Conservation (phyloP, 345 rosid species). For the Microcos paniculata region DNA sequence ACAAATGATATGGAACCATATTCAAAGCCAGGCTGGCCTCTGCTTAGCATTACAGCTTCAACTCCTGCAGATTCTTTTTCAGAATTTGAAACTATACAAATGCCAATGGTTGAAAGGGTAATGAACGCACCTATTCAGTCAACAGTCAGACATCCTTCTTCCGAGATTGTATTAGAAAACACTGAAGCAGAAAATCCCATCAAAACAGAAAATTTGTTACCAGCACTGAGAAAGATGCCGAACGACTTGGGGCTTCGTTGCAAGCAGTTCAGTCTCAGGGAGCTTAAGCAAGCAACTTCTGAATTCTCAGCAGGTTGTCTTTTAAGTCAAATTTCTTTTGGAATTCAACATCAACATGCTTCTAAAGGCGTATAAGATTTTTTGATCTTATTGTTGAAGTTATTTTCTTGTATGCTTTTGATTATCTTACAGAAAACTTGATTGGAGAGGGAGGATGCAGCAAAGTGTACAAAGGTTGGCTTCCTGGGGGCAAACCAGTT, state of each 20-base stretch:
- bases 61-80: slow-evolving; percentile 10
- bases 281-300: slow-evolving; percentile 43
- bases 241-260: slow-evolving; percentile 27
- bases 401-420: neutral
- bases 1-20: slow-evolving; percentile 4
- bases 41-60: slow-evolving; percentile 24
- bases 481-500: slow-evolving; percentile 35
- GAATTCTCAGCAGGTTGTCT: slow-evolving; percentile 42
- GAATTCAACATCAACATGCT: no score
- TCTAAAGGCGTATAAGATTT: neutral
- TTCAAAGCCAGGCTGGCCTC: slow-evolving; percentile 44
- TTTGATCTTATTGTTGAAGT: neutral
- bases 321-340: neutral
- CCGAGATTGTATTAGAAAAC: neutral
- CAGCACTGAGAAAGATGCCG: slow-evolving; percentile 11
- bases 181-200: neutral
- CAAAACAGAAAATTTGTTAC: neutral
- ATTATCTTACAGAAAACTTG: slow-evolving; percentile 34
- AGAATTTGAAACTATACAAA: slow-evolving; percentile 19
- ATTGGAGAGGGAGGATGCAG: slow-evolving; percentile 58
- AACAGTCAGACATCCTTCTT: neutral
- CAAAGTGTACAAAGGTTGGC: slow-evolving; percentile 47
- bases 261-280: slow-evolving; percentile 41
- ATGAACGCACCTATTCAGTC: neutral
- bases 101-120: neutral